phyloP scores from a whole-genome alignment of 345 rosid genomes.

The Eucalyptus regnans region DNA sequence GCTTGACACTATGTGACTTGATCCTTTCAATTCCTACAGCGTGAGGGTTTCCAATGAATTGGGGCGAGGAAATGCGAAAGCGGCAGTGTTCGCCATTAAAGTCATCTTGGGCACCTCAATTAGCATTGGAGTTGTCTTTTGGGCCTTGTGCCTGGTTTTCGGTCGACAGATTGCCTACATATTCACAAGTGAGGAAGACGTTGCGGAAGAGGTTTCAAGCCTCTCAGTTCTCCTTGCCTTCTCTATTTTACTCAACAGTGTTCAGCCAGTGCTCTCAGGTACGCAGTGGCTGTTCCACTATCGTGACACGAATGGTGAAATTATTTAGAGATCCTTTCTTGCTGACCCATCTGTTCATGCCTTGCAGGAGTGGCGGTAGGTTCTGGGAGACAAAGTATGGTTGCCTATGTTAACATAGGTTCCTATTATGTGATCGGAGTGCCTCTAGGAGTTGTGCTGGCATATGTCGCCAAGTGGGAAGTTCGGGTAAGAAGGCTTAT shows the following conservation, averaged over 20 bases:
- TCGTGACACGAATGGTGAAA: background rate
- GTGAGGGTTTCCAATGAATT: background rate
- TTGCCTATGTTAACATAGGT: conserved; percentile 18
- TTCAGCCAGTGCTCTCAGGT: conserved; percentile 6
- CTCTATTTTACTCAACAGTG: conserved; percentile 1
- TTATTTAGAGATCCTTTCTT: background rate
- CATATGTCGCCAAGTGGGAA: background rate
- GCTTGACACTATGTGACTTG: background rate
- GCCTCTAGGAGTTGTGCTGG: conserved; percentile 18
- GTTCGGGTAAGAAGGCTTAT: background rate
- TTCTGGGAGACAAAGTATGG: conserved; percentile 12
- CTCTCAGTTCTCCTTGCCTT: background rate
- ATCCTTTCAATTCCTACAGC: background rate
- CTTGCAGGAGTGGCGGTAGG: conserved; percentile 16
- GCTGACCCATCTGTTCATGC: background rate
- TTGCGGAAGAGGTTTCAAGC: background rate
- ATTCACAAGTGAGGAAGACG: background rate
- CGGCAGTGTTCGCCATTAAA: background rate
- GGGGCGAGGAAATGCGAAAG: background rate
- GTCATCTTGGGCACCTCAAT: background rate
- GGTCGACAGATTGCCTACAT: background rate
- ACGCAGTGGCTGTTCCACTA: background rate
- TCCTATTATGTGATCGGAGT: conserved; percentile 17
- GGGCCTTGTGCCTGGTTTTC: background rate
- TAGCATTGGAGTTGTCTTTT: background rate